Evolutionary conservation across 2,329 filamentous ascomycete species (phyloP), one percentile per base, ranked within the genome.

Genomic region (Dendryphion nanum): DNA sequence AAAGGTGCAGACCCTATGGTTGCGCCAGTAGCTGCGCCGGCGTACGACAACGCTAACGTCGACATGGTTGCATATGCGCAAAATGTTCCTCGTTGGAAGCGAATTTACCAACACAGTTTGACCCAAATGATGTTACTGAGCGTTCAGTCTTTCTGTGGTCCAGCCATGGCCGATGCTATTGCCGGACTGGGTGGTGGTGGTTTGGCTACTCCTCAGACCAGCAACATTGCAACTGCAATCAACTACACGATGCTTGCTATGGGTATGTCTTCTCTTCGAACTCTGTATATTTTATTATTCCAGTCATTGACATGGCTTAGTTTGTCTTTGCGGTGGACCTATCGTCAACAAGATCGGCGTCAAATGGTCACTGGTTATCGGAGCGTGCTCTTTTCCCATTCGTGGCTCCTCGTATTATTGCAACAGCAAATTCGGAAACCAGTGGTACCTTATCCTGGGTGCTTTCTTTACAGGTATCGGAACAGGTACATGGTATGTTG

Each of bases 51-150:
- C 3, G 23, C 10, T 8, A 3, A 26, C n/a, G 23, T 26, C n/a
- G 63, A 72, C 36, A 67, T 72, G 55, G 52, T 51, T 17, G 53
- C 54, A 21, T 61, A 61, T 37, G 47, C 44, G 12, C 42, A 48
- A 6, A 53, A 39, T 1, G 55, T 58, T 1, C 71, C 71, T 2
- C 41, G 57, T 4, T 74, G 71, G 71, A 72, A 70, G 44, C 63
- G 68, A 3, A 45, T 73, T 4, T 69, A 68, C 56, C 68, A 70
- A 43, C 68, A 74, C 45, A 73, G 70, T 45, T 59, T 74, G 46
- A 74, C 70, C 4, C 70, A 74, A 52, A 74, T 74, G 71, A 51
- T 74, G 48, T 57, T 73, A 4, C 50, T 74, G 8, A 73, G 70
- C 28, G 51, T 73, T 7, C 71, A 74, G 45, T 68, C 69, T 0